Evolutionary conservation across 1,139 yeast species (phyloP), one percentile per base, ranked within the genome.

Genomic region (Lodderomyces oxycetoniae): DNA sequence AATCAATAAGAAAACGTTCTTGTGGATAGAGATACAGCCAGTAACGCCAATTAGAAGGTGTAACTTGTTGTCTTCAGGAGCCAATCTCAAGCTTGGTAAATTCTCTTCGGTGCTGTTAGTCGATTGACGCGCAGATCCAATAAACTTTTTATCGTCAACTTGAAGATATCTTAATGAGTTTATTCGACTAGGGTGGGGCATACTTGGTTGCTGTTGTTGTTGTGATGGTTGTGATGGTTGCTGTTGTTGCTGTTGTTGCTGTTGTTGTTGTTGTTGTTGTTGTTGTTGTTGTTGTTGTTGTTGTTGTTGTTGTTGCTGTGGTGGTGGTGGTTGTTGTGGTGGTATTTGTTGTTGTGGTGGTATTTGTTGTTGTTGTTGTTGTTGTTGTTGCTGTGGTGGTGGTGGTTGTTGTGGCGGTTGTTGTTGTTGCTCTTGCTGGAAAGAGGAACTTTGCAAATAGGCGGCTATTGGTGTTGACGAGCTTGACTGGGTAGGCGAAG

Each of bases 11-110:
- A 53, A 50, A 19, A 57, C 39, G 34, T 55, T 54, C 32, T 57
- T 50, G 30, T 47, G 52, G 27, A 52, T 46, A 9, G 59, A 46
- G 16, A 55, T 49, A 34, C 61, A 57, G 5, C 62, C 62, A 5
- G 60, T 54, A 20, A 57, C 47, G 10, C 60, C 62, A 31, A 57
- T 54, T 26, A 56, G 41, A 20, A 57, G 44, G 35, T 57, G 61
- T 11, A 50, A 35, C 33, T 53, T 57, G 16, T 44, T 39, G 27
- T 44, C 41, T 19, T 19, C 22, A 17, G 32, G 41, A 6, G 32
- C 17, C 10, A 36, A 30, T 28, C 28, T 27, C 8, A 30, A 17
- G 11, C 12, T 11, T 13, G 16, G 32, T 8, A 10, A 32, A n/a
- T 35, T 31, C 8, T 32, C 32, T 13, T 30, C 39, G 11, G 32